Base-by-base conservation (phyloP, 805 yeast genomes). In the Phaffomyces antillensis region DNA sequence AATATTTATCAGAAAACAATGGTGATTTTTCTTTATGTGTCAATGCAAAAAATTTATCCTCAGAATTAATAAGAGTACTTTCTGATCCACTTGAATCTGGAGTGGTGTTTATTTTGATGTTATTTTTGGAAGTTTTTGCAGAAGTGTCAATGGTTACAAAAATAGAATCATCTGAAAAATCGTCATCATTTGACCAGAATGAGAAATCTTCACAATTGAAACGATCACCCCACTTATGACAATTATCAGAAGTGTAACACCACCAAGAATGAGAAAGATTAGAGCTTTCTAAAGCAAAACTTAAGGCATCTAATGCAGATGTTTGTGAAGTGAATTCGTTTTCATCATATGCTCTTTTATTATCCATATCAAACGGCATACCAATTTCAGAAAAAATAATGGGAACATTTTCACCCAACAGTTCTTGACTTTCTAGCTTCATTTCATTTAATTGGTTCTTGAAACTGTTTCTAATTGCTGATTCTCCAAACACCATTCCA, bases 151-250 rank as follows among this genome's bases (percentile, higher is more conserved):
- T 32, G 9, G 11, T 32, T 16, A n/a, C 13, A 28, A 11, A 28
- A 28, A 28, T 13, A 28, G 17, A 15, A 16, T 20, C 28, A 24
- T 50, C 46, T 42, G 48, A 39, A 45, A 39, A 54, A 51, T 49
- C 58, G 46, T 83, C 88, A 49, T 83, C 89, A 4, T 70, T 64
- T 2, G 93, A 83, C 84, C 83, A 91, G 45, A 91, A 76, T 1
- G 96, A 86, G 60, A 91, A 82, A 63, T 91, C 98, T 59, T 91
- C 99, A 52, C 88, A 81, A 56, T 91, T 91, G 95, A 97, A 91
- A 24, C 73, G 61, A 63, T 91, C 99, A 0, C 99, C 99, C 82
- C 86, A 81, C 58, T 76, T 66, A 64, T 93, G 96, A 31, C 78
- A 67, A 59, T 90, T 91, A 36, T 70, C 66, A 7, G 82, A 69